Percentiles rank a stretch among this genome's conserved stretches.
These are phyloP conservation scores for Cubamyces sp. DNA, from an alignment of 768 basidiomycete species.

Conservation along the genomic window DNA sequence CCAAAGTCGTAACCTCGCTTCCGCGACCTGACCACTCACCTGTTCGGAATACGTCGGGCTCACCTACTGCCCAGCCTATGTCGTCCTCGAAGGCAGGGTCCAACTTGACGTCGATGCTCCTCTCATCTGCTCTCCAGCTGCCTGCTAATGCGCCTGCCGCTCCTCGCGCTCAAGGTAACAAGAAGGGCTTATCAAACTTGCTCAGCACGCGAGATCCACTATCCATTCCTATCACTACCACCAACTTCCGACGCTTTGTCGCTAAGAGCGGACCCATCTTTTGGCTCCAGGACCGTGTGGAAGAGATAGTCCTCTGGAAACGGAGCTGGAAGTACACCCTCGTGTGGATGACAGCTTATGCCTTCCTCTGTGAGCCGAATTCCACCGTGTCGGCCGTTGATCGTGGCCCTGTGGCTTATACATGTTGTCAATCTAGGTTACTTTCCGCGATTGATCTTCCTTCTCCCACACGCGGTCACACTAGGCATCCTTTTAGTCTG, in stretches of 20 bases:
- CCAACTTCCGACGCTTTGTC: slow-evolving; percentile 83
- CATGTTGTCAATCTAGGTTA: slow-evolving; percentile 54
- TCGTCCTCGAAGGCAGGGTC: slow-evolving; percentile 40
- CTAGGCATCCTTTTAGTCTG: slow-evolving; percentile 69
- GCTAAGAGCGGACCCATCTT: slow-evolving; percentile 78
- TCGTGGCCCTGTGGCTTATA: not conserved
- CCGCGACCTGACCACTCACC: slow-evolving; percentile 30
- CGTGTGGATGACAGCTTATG: slow-evolving; percentile 77
- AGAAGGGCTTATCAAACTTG: slow-evolving; percentile 40
- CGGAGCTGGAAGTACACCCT: slow-evolving; percentile 71
- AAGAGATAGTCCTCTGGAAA: slow-evolving; percentile 86
- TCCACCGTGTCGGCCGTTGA: slow-evolving; percentile 32
- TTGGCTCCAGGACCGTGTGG: slow-evolving; percentile 87
- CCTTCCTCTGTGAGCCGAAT: slow-evolving; percentile 65
- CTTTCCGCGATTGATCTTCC: slow-evolving; percentile 71
- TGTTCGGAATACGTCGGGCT: slow-evolving; percentile 11
- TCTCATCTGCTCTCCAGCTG: slow-evolving; percentile 27
- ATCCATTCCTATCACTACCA: slow-evolving; percentile 75
- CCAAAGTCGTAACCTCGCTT: slow-evolving; percentile 33
- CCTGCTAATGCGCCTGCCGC: slow-evolving; percentile 27
- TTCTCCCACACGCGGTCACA: slow-evolving; percentile 67
- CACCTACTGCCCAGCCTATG: slow-evolving; percentile 19
- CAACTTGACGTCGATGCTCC: slow-evolving; percentile 38
- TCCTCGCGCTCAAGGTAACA: slow-evolving; percentile 20
- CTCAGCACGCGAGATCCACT: slow-evolving; percentile 69